These are phyloP conservation scores for Paramecium sexaurelia DNA, from an alignment of 73 alveolate species.

Conservation along the genomic window DNA sequence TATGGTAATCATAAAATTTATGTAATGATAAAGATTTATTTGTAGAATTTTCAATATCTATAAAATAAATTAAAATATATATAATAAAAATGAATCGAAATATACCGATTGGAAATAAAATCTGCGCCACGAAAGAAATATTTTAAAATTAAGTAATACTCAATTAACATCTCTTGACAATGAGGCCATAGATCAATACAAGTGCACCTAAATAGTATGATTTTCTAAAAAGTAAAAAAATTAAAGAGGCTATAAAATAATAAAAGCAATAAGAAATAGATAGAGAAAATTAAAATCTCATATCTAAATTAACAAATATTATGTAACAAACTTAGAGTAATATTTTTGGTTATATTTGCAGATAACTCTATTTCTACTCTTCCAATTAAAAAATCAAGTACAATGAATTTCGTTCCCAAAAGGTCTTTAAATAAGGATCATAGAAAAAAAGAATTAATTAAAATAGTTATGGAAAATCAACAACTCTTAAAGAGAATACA, in stretches of 20 bases:
- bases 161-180: not conserved
- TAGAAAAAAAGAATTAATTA: conserved; percentile 24
- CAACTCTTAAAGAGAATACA: conserved; percentile 31
- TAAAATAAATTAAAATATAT: not conserved
- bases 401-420: not conserved
- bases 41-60: not conserved
- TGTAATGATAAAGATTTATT: not conserved
- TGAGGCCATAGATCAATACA: conserved; percentile 20
- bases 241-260: conserved; percentile 18
- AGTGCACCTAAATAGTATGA: conserved; percentile 52
- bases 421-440: conserved; percentile 41
- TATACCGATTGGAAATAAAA: conserved; percentile 19
- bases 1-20: too few relatives aligned
- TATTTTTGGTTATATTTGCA: not conserved
- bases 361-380: not conserved
- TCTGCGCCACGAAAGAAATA: conserved; percentile 32
- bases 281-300: conserved; percentile 44
- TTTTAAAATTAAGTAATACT: not conserved
- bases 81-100: conserved; percentile 23
- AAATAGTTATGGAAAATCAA: conserved; percentile 46
- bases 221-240: conserved; percentile 39
- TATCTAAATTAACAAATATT: not conserved
- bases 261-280: conserved; percentile 32
- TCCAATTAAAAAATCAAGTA: not conserved
- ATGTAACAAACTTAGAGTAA: not conserved